Evolutionary conservation across 305 asterid species (phyloP), one percentile per base, ranked within the genome.

Genomic region (Fraxinus ornus): DNA sequence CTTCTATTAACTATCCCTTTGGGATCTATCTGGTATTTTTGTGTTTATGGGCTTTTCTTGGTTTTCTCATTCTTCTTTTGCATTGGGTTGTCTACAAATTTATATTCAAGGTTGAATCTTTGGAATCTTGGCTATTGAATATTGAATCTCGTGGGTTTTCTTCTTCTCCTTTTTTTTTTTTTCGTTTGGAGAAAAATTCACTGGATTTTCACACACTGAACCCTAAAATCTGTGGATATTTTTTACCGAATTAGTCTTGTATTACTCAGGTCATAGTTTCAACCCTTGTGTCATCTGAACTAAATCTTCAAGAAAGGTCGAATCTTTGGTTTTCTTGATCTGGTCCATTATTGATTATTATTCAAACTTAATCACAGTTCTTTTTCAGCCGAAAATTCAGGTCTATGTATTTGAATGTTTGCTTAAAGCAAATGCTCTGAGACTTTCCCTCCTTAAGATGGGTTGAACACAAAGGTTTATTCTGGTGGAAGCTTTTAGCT

Each of bases 391-490:
- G 78, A 72, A 89, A 71, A 28, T 62, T 78, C 81, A 82, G 86
- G 88, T 74, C 66, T 75, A 82, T 79, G 82, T 28, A 85, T 89
- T 91, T 90, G 93, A 91, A 88, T 87, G 66, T 87, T 83, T 62
- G 80, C 79, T 41, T 80, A 86, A 86, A 86, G 92, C 84, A 57
- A 85, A 84, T 78, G 87, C 78, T 83, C 76, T 75, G 79, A 44
- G 78, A 47, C 88, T 89, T 91, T 91, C 89, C 92, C 89, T 88
- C 91, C 92, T 81, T 83, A 83, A 85, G 82, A 41, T 81, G 77
- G 79, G 86, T 88, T 84, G 87, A 94, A 94, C 88, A 86, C 92
- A 88, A 91, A 91, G 93, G 82, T 88, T 86, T 86, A 90, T 92
- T 92, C 95, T 87, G 76, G 86, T 78, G 81, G 84, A 87, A 89